Evolutionary conservation across 371 early-diverging fungal species (phyloP), one percentile per base, ranked within the genome.

Genomic region (Mucor circinelloides): DNA sequence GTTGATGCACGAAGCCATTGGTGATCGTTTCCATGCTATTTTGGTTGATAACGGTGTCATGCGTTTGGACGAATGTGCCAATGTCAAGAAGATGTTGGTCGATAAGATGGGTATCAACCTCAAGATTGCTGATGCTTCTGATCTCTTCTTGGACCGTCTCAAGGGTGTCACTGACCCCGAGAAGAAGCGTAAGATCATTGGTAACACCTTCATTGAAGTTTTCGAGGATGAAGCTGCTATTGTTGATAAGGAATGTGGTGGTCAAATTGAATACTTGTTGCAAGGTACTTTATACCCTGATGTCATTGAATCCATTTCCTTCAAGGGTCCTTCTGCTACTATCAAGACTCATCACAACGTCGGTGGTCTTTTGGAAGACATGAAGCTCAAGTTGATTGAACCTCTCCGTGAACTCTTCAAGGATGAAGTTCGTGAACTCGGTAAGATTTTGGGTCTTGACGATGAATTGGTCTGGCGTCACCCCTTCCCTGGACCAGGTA

Each of bases 261-360:
- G 88, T 44, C 85, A 93, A 63, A 90, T 97, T 65, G 95, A 97
- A 80, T 98, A 90, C 78, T 85, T 98, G 73, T 84, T 98, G 65
- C 98, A 97, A 84, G 99, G 99, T 64, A 98, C 99, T 17, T 86
- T 98, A 60, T 98, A 97, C 80, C 99, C 99, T 57, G 99, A 98
- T 84, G 99, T 98, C 60, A 98, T 98, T 72, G 99, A 98, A 86
- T 91, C 92, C 64, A 94, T 98, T 72, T 95, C 96, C 25, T 98
- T 97, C 93, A 98, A 98, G 92, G 99, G 99, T 9, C 99, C 99
- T 48, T 89, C 89, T 71, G 99, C 97, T 23, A 97, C 97, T 69
- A 98, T 98, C 86, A 98, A 98, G 89, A 95, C 98, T 28, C 98
- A 98, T 79, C 98, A 98, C 87, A 98, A 98, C 75, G 98, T 98